Evolutionary conservation across 1,284 basidiomycete genomes (phyloP), one percentile per base, ranked within the genome.

Genomic region (Puccinia horiana): DNA sequence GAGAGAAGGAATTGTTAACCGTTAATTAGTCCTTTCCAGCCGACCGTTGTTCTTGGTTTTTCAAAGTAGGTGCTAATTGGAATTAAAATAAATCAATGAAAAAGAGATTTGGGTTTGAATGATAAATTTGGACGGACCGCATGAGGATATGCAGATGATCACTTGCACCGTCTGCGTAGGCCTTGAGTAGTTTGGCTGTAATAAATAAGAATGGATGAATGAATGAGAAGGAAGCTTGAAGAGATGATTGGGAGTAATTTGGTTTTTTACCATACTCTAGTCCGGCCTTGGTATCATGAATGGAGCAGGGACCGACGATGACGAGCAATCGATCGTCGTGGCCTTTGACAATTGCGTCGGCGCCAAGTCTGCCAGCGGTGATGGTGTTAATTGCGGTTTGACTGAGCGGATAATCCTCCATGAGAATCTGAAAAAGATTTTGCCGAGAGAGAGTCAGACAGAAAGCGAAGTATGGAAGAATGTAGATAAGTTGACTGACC

Each of bases 1-100:
- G 40, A 47, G 42, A 42, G 44, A 23, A 26, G 5, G 63, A 2
- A 9, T 16, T 52, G 73, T 84, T 73, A 29, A 86, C 88, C 93
- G 87, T 98, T 99, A 89, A 99, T 98, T 84, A 99, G 91, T 75
- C 96, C 96, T 88, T 98, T 98, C 96, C 96, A 98, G 26, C 96
- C 96, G 77, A 98, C 93, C 0, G 96, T 98, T 16, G 96, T 98
- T 63, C 96, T 42, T 32, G 86, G 86, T 82, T 87, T 86, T 61
- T 86, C 86, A 80, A 86, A 86, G 84, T 86, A 86, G 58, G 86
- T 85, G 11, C 85, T 80, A 40, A 32, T 73, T 49, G 32, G 40
- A 40, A 49, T 18, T 23, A 29, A 32, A 37, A 35, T 20, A 23
- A 37, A 56, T 74, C 29, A 42, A 52, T 37, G 58, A 37, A 52